phyloP scores from a whole-genome alignment of 192 early-diverging fungal genomes.

The Coemansia sp. region DNA sequence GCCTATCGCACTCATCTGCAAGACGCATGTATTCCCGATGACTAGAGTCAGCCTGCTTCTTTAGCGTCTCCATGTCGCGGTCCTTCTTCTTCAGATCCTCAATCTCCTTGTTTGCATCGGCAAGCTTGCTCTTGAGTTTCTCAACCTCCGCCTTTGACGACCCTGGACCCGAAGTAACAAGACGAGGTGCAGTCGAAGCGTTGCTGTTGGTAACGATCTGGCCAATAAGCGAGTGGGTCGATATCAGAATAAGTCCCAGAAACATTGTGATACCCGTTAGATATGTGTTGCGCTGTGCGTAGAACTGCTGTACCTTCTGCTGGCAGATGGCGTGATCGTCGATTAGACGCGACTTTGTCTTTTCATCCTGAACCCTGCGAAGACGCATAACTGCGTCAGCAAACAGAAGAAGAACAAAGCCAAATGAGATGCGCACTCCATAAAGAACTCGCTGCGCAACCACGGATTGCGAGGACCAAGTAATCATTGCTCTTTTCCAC shows the following conservation, averaged over 20 bases:
- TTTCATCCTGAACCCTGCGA: constrained; percentile 32
- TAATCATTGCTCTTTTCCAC: constrained; percentile 51
- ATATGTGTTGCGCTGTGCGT: constrained; percentile 60
- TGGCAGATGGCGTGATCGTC: constrained; percentile 56
- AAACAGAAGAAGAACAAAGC: constrained; percentile 49
- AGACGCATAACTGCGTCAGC: constrained; percentile 53
- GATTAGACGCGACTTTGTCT: constrained; percentile 25
- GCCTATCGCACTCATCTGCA: constrained; percentile 44
- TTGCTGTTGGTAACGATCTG: constrained; percentile 34
- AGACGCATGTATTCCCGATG: constrained; percentile 57
- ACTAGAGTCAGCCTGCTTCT: constrained; percentile 55
- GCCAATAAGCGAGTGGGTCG: constrained; percentile 48
- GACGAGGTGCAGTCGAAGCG: constrained; percentile 15
- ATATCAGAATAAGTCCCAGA: constrained; percentile 53
- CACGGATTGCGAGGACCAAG: constrained; percentile 39
- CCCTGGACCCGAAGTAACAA: constrained; percentile 23
- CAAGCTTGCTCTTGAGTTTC: constrained; percentile 40
- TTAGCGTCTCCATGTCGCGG: constrained; percentile 50
- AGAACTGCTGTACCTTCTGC: constrained; percentile 55
- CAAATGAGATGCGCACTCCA: constrained; percentile 49
- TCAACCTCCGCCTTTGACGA: constrained; percentile 34
- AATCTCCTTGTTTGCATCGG: constrained; percentile 45
- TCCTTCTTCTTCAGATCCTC: constrained; percentile 48
- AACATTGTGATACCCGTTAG: constrained; percentile 61
- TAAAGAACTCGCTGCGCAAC: constrained; percentile 41